Evolutionary conservation across 2,329 filamentous ascomycete species (phyloP).

Genomic region (Pseudogymnoascus sp.): DNA sequence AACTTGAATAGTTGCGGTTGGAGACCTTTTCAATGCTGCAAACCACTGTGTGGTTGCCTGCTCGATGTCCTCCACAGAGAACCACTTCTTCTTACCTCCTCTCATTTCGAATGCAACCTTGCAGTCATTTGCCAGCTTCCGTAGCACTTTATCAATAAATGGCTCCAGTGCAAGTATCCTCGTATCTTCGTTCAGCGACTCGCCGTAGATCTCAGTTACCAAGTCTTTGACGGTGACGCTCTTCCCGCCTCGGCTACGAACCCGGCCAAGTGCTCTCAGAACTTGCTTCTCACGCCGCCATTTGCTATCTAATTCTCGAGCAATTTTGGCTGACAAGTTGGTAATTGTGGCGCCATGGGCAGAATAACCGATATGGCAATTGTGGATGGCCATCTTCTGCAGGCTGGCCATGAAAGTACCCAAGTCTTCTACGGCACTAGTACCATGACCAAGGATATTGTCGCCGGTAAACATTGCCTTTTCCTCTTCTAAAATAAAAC

Average conservation of each 20-base stretch:
- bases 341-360: constrained; percentile 75
- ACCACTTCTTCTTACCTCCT: constrained; percentile 3
- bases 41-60: background rate
- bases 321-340: constrained; percentile 61
- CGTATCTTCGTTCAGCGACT: constrained; percentile 58
- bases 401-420: constrained; percentile 57
- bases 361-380: constrained; percentile 64
- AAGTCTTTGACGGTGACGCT: constrained; percentile 54
- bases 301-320: constrained; percentile 64
- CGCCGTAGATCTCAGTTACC: constrained; percentile 71
- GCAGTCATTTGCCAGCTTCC: constrained; percentile 66
- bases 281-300: constrained; percentile 67
- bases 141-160: constrained; percentile 66
- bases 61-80: background rate
- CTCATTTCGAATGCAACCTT: constrained; percentile 37
- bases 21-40: background rate
- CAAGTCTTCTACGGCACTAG: constrained; percentile 71
- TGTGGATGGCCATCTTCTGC: constrained; percentile 54
- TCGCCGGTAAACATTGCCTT: constrained; percentile 79
- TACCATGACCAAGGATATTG: constrained; percentile 77
- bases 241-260: constrained; percentile 22
- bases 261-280: constrained; percentile 34
- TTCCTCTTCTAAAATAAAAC: constrained; percentile 64
- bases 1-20: background rate
- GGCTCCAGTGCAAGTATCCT: constrained; percentile 54